These are phyloP conservation scores for Salix viminalis DNA, from an alignment of 345 rosid species.

Conservation along the genomic window DNA sequence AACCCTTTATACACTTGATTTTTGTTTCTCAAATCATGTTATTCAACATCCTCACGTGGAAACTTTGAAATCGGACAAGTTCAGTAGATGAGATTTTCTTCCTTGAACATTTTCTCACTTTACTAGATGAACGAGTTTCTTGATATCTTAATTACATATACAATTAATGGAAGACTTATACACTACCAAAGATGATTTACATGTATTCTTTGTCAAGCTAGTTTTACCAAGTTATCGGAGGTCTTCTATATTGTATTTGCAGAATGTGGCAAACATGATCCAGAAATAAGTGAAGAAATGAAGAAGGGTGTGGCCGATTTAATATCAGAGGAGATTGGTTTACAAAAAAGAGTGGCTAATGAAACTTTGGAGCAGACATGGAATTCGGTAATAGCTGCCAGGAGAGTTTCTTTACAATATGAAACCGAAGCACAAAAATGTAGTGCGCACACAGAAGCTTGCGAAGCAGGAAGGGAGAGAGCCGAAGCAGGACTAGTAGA, in stretches of 20 bases:
- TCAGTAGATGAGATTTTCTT: too few species aligned
- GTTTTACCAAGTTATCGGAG: background rate
- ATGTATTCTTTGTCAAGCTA: background rate
- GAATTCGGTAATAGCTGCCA: slow-evolving; percentile 13
- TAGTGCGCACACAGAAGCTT: slow-evolving; percentile 27
- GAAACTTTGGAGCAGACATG: slow-evolving; percentile 26
- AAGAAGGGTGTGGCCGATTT: slow-evolving; percentile 27
- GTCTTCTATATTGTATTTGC: background rate
- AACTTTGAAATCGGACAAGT: background rate
- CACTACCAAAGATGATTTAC: background rate
- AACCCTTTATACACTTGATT: background rate
- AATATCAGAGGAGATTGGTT: slow-evolving; percentile 34
- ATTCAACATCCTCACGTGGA: background rate
- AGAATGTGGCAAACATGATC: slow-evolving; percentile 36
- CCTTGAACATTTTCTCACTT: background rate
- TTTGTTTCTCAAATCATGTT: background rate
- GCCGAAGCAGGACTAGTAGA: slow-evolving; percentile 30
- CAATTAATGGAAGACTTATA: background rate
- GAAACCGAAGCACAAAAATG: slow-evolving; percentile 47
- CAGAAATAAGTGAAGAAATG: slow-evolving; percentile 34
- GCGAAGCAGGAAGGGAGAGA: slow-evolving; percentile 43
- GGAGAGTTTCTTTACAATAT: slow-evolving; percentile 23
- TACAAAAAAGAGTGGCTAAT: slow-evolving; percentile 35
- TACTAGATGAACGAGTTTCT: background rate
- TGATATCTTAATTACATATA: background rate